Base-by-base conservation (phyloP, 1,284 basidiomycete species). In the Cutaneotrichosporon spelunceum region DNA sequence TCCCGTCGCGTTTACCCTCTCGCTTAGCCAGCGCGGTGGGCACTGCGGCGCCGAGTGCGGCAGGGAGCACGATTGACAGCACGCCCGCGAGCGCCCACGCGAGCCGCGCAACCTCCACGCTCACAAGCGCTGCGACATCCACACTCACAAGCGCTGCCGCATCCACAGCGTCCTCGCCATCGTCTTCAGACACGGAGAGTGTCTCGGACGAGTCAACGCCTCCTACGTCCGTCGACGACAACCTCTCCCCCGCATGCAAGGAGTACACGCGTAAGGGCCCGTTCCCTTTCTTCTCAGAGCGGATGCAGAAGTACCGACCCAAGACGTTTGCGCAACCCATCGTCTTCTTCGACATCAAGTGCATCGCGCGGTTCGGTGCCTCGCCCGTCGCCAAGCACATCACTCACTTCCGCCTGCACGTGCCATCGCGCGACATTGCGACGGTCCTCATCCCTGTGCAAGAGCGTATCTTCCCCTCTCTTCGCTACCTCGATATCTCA, bases 261-360 rank as follows among this genome's bases (percentile, higher is more conserved):
- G 71, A 69, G 0, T 80, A 79, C 57, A 73, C 78, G 0, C 76
- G 78, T 4, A 76, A 78, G 48, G 79, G 79, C 14, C 78, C 78
- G 14, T 77, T 80, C 56, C 73, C 74, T 0, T 79, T 76, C 63
- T 64, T 80, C 3, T 69, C 69, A 30, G 73, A 74, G 26, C 69
- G 70, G 33, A 58, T 80, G 55, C 67, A 67, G 19, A 60, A 65
- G 53, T 63, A 67, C 3, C 72, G 69, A 61, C 78, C 78, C 7
- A 77, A 76, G 57, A 70, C 72, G 3, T 81, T 81, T 60, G 79
- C 79, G 23, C 79, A 81, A 60, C 79, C 79, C 1, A 78, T 80
- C 60, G 79, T 81, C 36, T 80, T 81, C 57, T 79, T 79, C 67
- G 78, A 80, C 62, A 74, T 79, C 33, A 65, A 72, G 10, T 80